phyloP scores from a whole-genome alignment of 768 basidiomycete genomes.

The Rhodotorula kratochvilovae region DNA sequence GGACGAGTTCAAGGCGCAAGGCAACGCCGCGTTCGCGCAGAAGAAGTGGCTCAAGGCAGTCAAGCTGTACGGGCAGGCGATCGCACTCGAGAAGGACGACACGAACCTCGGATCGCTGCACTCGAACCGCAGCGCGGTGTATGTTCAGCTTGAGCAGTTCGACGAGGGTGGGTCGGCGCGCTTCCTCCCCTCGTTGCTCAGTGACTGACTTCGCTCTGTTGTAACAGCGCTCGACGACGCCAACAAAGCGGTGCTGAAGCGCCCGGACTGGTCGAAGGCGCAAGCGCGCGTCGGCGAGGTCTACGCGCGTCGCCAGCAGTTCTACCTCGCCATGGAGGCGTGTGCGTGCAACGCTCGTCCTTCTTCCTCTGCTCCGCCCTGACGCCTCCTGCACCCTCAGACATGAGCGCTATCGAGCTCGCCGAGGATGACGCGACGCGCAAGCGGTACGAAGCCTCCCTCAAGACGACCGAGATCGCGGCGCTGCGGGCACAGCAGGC shows the following conservation, averaged over 20 bases:
- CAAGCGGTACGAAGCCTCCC: not conserved
- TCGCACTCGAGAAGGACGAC: conserved; percentile 1
- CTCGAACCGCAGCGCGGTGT: not conserved
- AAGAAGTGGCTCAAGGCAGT: conserved; percentile 1
- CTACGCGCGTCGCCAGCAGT: not conserved
- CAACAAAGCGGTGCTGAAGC: not conserved
- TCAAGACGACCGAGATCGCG: not conserved
- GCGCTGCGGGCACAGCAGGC: too few relatives aligned
- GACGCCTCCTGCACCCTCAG: too few relatives aligned
- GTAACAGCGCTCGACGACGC: conserved; percentile 1
- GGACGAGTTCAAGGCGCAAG: not conserved
- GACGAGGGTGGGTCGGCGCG: not conserved
- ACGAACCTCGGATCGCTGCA: not conserved
- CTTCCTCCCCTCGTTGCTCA: not conserved
- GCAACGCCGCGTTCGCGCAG: conserved; percentile 8
- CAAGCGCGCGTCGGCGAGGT: not conserved
- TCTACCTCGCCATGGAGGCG: not conserved
- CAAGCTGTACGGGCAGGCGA: not conserved
- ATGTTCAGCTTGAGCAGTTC: not conserved
- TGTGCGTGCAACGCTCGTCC: too few relatives aligned
- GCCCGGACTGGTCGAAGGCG: conserved; percentile 2
- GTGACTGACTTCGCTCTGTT: not conserved
- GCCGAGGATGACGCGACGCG: not conserved
- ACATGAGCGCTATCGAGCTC: not conserved
- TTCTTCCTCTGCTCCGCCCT: too few relatives aligned